These are phyloP conservation scores for Aspergillus tanneri DNA, from an alignment of 2,329 filamentous ascomycete species.

Conservation along the genomic window DNA sequence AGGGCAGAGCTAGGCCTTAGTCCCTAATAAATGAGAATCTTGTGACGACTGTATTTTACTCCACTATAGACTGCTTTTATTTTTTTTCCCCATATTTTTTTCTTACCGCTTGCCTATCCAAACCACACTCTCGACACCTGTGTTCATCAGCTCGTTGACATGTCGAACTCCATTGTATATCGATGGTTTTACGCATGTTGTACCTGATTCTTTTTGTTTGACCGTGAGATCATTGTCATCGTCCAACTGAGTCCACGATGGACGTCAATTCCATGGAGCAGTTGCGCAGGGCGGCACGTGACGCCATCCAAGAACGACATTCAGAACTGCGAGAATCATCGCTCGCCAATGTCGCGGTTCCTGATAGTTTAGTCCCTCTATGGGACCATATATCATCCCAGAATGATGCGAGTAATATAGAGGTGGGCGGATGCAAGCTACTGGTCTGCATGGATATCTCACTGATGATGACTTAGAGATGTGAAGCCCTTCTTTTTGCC, in stretches of 20 bases:
- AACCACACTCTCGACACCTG: background rate
- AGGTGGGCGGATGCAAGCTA: conserved; percentile 24
- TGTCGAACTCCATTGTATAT: background rate
- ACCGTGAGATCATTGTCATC: background rate
- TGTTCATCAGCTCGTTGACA: background rate
- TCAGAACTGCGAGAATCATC: conserved; percentile 10
- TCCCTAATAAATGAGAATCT: background rate
- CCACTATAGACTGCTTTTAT: background rate
- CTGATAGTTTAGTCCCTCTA: conserved; percentile 23
- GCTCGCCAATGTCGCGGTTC: conserved; percentile 9
- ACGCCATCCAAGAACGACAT: conserved; percentile 19
- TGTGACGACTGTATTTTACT: background rate
- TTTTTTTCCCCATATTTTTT: background rate
- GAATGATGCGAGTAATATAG: conserved; percentile 17
- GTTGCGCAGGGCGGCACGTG: conserved; percentile 28
- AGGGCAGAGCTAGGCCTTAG: conserved; percentile 51
- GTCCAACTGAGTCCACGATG: background rate
- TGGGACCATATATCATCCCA: conserved; percentile 33
- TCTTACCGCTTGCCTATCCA: background rate
- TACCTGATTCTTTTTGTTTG: background rate
- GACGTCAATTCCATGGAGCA: conserved; percentile 24
- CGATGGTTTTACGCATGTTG: background rate
- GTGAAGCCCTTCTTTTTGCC: conserved; percentile 33
- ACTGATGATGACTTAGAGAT: conserved; percentile 24
- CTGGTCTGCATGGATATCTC: background rate